Evolutionary conservation across 768 basidiomycete species (phyloP), one percentile per base, ranked within the genome.

Genomic region (Panaeolus cyanescens): DNA sequence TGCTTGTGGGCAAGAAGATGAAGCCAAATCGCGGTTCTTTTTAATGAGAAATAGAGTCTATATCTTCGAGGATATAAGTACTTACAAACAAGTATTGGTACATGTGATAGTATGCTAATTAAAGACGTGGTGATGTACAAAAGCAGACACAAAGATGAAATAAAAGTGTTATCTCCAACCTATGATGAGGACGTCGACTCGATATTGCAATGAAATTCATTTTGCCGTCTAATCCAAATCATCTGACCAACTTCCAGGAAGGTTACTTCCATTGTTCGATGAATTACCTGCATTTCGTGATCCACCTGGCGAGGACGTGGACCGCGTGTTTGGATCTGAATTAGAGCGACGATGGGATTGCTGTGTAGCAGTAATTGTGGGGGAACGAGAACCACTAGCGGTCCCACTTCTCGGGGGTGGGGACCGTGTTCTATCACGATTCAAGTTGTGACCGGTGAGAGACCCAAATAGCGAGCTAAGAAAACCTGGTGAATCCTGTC

Each of bases 161-260:
- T 42, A 56, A 60, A 32, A 56, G 20, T 22, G 55, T 32, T 56
- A 33, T 34, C 55, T 56, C 55, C 55, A 34, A 33, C 32, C 31
- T 32, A 20, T 55, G 30, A 31, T 55, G 10, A 19, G n/a, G n/a
- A n/a, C n/a, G n/a, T n/a, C 54, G 20, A 34, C 55, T 17, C 37
- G 22, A 22, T 34, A 36, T 12, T 7, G n/a, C 32, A 31, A 22
- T 8, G 30, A 19, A 17, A 8, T 13, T 30, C 28, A 32, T 34
- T 32, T 10, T 42, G 19, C 15, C 12, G 33, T 20, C 70, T 63
- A 81, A 68, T 81, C 79, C 40, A 79, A 70, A 50, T 79, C 78
- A 15, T 80, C 79, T 34, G 71, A 68, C 81, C 81, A 83, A 42
- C 76, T 67, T 20, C 81, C 81, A 2, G 81, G 81, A 20, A 80